A percentile compares a stretch with the other conserved stretches of the same genome.
Evolutionary conservation across 116 monocot genomes (phyloP).

Genomic region (Papilionanthe hybrid): DNA sequence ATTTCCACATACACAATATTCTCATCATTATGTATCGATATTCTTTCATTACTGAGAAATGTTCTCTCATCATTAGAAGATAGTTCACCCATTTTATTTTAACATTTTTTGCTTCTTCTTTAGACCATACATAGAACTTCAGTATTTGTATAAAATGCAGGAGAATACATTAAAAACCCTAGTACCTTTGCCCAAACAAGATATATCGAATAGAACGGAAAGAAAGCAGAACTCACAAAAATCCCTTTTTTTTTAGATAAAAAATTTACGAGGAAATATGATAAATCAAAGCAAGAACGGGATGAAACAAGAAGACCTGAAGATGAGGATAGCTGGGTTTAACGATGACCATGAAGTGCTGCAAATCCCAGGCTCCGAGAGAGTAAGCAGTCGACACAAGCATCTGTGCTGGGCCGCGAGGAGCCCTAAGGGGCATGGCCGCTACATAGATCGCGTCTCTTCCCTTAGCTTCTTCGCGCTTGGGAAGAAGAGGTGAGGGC

Average conservation of each 20-base stretch:
- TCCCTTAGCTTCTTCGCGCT: neutral
- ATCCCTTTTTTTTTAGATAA: no score
- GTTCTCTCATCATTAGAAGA: no score
- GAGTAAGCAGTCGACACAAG: slow-evolving; percentile 47
- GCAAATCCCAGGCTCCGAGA: slow-evolving; percentile 54
- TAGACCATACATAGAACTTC: no score
- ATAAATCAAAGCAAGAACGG: neutral
- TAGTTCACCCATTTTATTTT: no score
- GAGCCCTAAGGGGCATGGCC: slow-evolving; percentile 59
- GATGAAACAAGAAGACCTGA: slow-evolving; percentile 11
- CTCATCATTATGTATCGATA: no score
- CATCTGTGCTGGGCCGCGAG: slow-evolving; percentile 49
- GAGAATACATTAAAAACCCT: neutral
- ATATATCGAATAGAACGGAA: neutral
- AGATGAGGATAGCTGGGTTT: slow-evolving; percentile 17
- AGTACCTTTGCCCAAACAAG: neutral
- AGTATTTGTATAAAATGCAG: no score
- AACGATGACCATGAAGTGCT: slow-evolving; percentile 76
- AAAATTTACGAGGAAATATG: neutral
- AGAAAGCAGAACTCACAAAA: neutral
- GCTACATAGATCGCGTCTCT: slow-evolving; percentile 67
- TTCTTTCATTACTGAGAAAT: no score
- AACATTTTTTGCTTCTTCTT: no score
- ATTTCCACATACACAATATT: no score
- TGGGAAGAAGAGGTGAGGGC: neutral